Evolutionary conservation across 1,284 basidiomycete species (phyloP).

Genomic region (Cerioporus squamosus): DNA sequence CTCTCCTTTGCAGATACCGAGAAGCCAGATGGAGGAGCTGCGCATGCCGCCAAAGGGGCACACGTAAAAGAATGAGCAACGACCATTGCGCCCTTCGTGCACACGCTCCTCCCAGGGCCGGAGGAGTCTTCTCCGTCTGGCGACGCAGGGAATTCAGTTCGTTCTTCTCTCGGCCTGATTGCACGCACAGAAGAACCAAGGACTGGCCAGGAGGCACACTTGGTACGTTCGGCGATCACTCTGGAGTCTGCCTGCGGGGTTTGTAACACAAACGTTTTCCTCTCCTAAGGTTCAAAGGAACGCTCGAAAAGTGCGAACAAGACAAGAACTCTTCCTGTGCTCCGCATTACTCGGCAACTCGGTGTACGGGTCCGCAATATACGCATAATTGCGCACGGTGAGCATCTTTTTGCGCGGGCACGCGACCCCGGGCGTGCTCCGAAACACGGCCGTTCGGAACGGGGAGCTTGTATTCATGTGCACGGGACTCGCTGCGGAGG

Average conservation of each 20-base stretch:
- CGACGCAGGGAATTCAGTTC: too few species aligned
- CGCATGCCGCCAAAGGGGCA: slow-evolving; percentile 3
- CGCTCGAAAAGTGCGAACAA: too few species aligned
- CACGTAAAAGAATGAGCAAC: slow-evolving; percentile 16
- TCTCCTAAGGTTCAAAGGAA: too few species aligned
- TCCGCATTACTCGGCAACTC: background rate
- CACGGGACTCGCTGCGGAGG: too few species aligned
- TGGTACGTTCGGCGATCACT: too few species aligned
- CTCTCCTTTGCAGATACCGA: background rate
- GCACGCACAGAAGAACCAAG: background rate
- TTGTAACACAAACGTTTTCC: too few species aligned
- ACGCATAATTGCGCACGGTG: background rate
- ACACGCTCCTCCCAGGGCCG: background rate
- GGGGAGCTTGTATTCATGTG: background rate
- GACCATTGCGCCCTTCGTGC: background rate
- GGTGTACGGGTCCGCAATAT: background rate
- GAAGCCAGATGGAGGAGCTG: background rate
- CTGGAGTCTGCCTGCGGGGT: too few species aligned
- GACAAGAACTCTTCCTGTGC: background rate
- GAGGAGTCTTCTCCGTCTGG: background rate
- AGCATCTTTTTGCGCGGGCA: background rate
- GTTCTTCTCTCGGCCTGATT: too few species aligned
- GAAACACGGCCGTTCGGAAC: slow-evolving; percentile 21
- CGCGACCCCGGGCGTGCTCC: slow-evolving; percentile 17
- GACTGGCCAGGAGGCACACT: too few species aligned